Base-by-base conservation (phyloP, 1,139 yeast genomes). In the Debaryomyces udenii region DNA sequence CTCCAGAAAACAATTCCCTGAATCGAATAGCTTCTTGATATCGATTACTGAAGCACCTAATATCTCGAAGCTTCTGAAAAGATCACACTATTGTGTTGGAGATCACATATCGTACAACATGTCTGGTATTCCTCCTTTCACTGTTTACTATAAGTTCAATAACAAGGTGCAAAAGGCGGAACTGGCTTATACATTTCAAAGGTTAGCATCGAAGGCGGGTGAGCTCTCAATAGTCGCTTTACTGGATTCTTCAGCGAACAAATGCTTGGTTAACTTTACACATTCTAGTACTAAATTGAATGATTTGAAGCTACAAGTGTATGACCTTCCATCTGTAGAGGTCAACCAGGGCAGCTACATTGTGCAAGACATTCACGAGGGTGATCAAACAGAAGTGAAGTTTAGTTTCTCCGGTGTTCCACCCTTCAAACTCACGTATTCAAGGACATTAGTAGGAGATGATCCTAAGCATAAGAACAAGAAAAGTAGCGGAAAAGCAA, bases 281-380 rank as follows among this genome's bases (percentile, higher is more conserved):
- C 50, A 57, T 4, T 57, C 69, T 2, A 59, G 65, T 6, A 62
- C 59, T 1, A 70, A 68, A 37, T 53, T 51, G 26, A 68, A 72
- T 4, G 76, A 69, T 10, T 64, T 86, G 45, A 63, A 70, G 6
- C 71, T 86, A 7, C 59, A 62, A 5, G 78, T 93, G 11, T 91
- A 88, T 54, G 89, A 86, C 24, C 74, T 91, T 29, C 99, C 99
- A 9, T 83, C 96, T 0, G 97, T 91, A n/a, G 90, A 84, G 48
- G 82, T 91, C 11, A 80, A 85, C 35, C 87, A 85, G 53, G 96
- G 96, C 30, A 84, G 82, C 42, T 72, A 80, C 18, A 68, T 83
- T n/a, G 78, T 84, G 41, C 74, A 68, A 45, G 94, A 89, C 59
- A 86, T 93, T 35, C 96, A 90, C 53, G 96, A 89, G 57, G 99